Percentiles rank a stretch among this genome's conserved stretches.
phyloP scores from a whole-genome alignment of 108 stramenopile genomes.

The Nannochloropsis salina region DNA sequence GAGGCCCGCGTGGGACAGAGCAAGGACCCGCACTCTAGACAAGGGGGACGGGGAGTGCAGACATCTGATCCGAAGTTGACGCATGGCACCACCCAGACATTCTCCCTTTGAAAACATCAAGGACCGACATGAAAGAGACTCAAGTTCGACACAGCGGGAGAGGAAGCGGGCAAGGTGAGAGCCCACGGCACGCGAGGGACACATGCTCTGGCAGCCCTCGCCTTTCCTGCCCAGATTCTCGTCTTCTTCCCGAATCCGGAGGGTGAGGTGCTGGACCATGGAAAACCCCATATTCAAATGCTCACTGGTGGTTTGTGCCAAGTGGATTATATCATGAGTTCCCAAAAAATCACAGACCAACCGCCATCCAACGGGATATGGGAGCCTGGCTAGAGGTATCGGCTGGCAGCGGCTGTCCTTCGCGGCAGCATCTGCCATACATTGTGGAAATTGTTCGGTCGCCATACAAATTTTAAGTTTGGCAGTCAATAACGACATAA shows the following conservation, averaged over 20 bases:
- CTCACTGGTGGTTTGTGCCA: background rate
- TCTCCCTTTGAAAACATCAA: background rate
- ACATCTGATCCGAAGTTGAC: background rate
- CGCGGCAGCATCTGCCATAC: background rate
- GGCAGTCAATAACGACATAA: no score
- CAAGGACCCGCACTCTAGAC: background rate
- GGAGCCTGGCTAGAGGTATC: background rate
- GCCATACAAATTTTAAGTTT: no score
- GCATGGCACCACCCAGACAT: background rate
- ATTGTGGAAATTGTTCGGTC: background rate
- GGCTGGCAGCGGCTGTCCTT: background rate
- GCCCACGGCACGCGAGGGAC: background rate
- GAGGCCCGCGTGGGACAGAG: background rate
- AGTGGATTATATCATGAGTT: background rate
- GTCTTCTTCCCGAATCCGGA: background rate
- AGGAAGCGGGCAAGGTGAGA: background rate
- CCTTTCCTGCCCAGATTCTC: background rate
- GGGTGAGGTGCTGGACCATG: slow-evolving; percentile 12
- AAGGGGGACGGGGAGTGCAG: background rate
- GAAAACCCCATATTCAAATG: background rate
- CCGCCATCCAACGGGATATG: background rate
- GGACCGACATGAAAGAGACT: background rate
- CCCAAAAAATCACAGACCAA: background rate
- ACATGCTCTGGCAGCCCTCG: background rate
- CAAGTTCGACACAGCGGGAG: background rate